These are phyloP conservation scores for Schizosaccharomyces pombe DNA, from an alignment of 805 yeast species.

Conservation along the genomic window DNA sequence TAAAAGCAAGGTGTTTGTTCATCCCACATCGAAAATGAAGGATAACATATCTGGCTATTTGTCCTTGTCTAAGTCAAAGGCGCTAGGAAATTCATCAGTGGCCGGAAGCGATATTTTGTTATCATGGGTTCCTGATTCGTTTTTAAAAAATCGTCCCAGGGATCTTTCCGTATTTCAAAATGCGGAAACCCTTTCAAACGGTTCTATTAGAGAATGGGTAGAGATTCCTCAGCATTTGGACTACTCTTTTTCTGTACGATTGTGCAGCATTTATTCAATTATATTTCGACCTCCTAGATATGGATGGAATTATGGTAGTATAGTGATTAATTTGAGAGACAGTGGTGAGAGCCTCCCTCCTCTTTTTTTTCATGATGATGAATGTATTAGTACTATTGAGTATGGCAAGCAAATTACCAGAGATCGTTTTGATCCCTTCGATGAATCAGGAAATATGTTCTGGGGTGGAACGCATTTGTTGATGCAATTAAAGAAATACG, in stretches of 20 bases:
- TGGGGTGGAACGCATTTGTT: conserved; percentile 87
- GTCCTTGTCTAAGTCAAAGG: conserved; percentile 33
- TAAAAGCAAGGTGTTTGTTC: conserved; percentile 41
- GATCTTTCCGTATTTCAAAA: conserved; percentile 21
- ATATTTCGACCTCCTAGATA: conserved; percentile 64
- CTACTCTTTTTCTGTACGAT: conserved; percentile 43
- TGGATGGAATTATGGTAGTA: conserved; percentile 84
- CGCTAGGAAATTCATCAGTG: conserved; percentile 15
- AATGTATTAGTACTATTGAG: conserved; percentile 46
- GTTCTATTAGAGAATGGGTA: conserved; percentile 15
- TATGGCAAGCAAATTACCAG: conserved; percentile 37
- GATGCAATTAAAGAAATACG: conserved; percentile 26
- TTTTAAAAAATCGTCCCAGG: not conserved
- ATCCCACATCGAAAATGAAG: conserved; percentile 39
- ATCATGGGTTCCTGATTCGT: conserved; percentile 34
- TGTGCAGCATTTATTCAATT: conserved; percentile 45
- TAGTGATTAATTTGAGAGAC: conserved; percentile 42
- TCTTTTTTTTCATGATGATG: conserved; percentile 79
- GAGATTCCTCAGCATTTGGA: conserved; percentile 4
- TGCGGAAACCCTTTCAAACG: conserved; percentile 28
- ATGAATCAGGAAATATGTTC: conserved; percentile 24
- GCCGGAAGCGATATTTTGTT: conserved; percentile 32
- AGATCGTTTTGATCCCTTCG: conserved; percentile 47
- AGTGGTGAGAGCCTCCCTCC: conserved; percentile 52
- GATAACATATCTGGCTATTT: conserved; percentile 69